Evolutionary conservation across 2,329 filamentous ascomycete genomes (phyloP).

Genomic region (Cadophora sp.): DNA sequence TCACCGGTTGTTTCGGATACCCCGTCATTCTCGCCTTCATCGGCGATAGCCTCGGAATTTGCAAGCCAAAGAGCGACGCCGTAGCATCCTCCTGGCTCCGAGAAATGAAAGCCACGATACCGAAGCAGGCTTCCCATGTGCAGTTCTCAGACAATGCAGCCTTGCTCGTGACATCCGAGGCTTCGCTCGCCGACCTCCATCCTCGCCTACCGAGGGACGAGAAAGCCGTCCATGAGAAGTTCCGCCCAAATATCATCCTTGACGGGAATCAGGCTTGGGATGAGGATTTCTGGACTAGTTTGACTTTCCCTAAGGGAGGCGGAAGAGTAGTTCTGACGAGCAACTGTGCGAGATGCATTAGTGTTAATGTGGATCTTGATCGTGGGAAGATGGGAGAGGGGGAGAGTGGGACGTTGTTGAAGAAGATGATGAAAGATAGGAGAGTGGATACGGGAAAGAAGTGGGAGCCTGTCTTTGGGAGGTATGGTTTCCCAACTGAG

Average conservation of each 20-base stretch:
- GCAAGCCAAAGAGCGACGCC: conserved; percentile 8
- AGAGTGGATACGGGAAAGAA: conserved; percentile 70
- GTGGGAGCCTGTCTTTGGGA: conserved; percentile 73
- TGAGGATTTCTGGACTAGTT: conserved; percentile 74
- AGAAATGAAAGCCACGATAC: conserved; percentile 13
- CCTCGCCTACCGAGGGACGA: conserved; percentile 55
- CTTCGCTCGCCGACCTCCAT: conserved; percentile 71
- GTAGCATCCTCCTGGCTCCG: conserved; percentile 21
- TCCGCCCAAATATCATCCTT: conserved; percentile 75
- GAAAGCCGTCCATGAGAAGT: conserved; percentile 67
- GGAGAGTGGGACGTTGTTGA: conserved; percentile 66
- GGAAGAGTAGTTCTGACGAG: conserved; percentile 62
- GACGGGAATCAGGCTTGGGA: conserved; percentile 66
- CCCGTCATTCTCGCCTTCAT: conserved; percentile 62
- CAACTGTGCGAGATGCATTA: conserved; percentile 72
- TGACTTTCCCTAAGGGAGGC: conserved; percentile 50
- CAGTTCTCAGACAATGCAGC: conserved; percentile 75
- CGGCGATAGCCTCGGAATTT: conserved; percentile 25
- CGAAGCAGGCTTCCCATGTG: conserved; percentile 2
- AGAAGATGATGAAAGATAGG: conserved; percentile 74
- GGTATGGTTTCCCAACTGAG: conserved; percentile 66
- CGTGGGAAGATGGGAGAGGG: conserved; percentile 65
- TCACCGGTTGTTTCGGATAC: conserved; percentile 71
- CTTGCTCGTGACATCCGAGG: conserved; percentile 72
- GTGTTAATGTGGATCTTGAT: conserved; percentile 73